Evolutionary conservation across 2,329 filamentous ascomycete species (phyloP), one percentile per base, ranked within the genome.

Genomic region (Erysiphe neolycopersici): DNA sequence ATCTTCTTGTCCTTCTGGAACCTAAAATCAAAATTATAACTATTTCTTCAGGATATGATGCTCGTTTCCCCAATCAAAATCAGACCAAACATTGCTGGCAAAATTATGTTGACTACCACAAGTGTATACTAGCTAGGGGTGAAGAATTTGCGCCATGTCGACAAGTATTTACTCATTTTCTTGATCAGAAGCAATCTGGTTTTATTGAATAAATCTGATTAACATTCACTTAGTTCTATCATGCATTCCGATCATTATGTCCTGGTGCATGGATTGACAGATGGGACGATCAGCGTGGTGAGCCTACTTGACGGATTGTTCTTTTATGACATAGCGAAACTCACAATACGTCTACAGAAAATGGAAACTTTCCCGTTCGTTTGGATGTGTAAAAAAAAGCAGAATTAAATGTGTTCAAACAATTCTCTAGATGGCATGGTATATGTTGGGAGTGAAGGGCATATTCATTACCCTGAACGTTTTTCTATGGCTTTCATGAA

Each of bases 21-120:
- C 41, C 39, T 41, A 33, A 49, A 36, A 5, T 37, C 22, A 33
- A 36, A 17, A 35, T 32, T 51, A 50, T 54, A 48, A 52, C 41
- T 45, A 33, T 12, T 37, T 46, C 26, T 41, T 51, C 57, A 94
- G 89, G 89, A 71, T 92, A 91, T 69, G 89, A 98, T 63, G 89
- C 89, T 65, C 87, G 89, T 64, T 98, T 95, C 70, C 89, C 89
- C 60, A 93, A 98, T 72, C 69, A 76, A 71, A 98, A 98, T 71
- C 82, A 89, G 69, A 79, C 85, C 67, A 94, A 94, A 79, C 85
- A 98, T 76, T 98, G 89, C 82, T 98, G 89, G 89, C 91, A 98
- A 65, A 98, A 98, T 75, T 98, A 98, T 68, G 89, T 98, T 69
- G 89, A 98, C 66, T 95, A 98, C 73, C 82, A 98, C 77, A 98